These are phyloP conservation scores for Trichosporon sp. DNA, from an alignment of 1,284 basidiomycete species.

Conservation along the genomic window DNA sequence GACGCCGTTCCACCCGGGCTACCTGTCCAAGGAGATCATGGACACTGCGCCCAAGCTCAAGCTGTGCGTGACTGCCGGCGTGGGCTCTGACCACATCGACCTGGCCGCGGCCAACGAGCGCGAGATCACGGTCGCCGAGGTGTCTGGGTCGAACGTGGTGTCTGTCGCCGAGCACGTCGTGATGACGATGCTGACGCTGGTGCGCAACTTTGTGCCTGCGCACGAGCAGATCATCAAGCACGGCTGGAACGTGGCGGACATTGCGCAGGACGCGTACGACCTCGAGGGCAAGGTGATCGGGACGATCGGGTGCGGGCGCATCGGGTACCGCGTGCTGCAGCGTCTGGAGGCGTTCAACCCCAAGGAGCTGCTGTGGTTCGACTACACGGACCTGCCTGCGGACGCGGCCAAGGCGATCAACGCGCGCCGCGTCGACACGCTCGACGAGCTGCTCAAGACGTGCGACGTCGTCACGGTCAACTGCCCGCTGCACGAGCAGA, in stretches of 20 bases:
- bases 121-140: slow-evolving; percentile 76
- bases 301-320: slow-evolving; percentile 77
- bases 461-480: slow-evolving; percentile 55
- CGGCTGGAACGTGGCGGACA: slow-evolving; percentile 77
- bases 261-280: slow-evolving; percentile 78
- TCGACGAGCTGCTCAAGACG: slow-evolving; percentile 79
- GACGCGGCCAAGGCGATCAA: slow-evolving; percentile 67
- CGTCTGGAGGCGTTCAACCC: slow-evolving; percentile 80
- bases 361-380: slow-evolving; percentile 90
- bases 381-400: slow-evolving; percentile 76
- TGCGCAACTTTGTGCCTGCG: slow-evolving; percentile 65
- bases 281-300: slow-evolving; percentile 88
- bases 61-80: slow-evolving; percentile 87
- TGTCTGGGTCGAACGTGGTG: slow-evolving; percentile 78
- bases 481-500: slow-evolving; percentile 85
- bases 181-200: slow-evolving; percentile 75
- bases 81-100: slow-evolving; percentile 87
- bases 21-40: slow-evolving; percentile 76
- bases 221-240: slow-evolving; percentile 73
- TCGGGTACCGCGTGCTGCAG: slow-evolving; percentile 86
- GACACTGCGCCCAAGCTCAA: slow-evolving; percentile 83
- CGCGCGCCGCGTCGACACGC: slow-evolving; percentile 70
- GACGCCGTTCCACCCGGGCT: slow-evolving; percentile 83
- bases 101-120: slow-evolving; percentile 80
- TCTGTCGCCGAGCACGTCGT: slow-evolving; percentile 80